phyloP scores from a whole-genome alignment of 2,329 filamentous ascomycete genomes.

The Nannizziopsis arthrosporioides region DNA sequence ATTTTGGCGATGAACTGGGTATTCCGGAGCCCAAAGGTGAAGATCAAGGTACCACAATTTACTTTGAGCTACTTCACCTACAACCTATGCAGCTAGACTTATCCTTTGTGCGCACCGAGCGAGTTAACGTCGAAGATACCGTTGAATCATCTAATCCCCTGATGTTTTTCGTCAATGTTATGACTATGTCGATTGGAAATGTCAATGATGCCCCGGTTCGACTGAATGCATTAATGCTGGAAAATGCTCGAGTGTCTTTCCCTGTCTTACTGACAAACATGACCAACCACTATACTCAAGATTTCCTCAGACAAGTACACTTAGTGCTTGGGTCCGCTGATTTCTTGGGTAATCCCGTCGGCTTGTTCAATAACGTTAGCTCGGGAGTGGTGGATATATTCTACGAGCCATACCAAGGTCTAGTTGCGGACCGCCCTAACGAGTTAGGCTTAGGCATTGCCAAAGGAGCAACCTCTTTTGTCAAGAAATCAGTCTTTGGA shows the following conservation, averaged over 20 bases:
- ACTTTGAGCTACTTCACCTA: constrained; percentile 92
- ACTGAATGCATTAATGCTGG: constrained; percentile 84
- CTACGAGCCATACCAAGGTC: constrained; percentile 96
- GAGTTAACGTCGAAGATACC: constrained; percentile 91
- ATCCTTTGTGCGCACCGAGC: constrained; percentile 92
- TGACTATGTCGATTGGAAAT: constrained; percentile 98
- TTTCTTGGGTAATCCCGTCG: constrained; percentile 94
- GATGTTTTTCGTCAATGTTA: constrained; percentile 97
- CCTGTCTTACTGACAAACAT: constrained; percentile 74
- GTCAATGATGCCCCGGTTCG: constrained; percentile 95
- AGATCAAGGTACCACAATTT: constrained; percentile 81
- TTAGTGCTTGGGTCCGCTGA: constrained; percentile 95
- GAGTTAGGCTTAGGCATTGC: constrained; percentile 91
- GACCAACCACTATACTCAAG: constrained; percentile 90
- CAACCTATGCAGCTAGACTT: constrained; percentile 97
- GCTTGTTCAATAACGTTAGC: constrained; percentile 94
- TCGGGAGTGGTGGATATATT: constrained; percentile 97
- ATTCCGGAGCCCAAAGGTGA: constrained; percentile 84
- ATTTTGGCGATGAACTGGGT: constrained; percentile 75
- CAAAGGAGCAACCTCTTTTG: constrained; percentile 90
- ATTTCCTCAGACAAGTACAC: constrained; percentile 90
- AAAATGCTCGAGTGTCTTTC: constrained; percentile 86
- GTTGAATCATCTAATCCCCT: constrained; percentile 81
- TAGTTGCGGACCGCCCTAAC: constrained; percentile 90
- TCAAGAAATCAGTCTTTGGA: constrained; percentile 97